Evolutionary conservation across 139 green algal species (phyloP), one percentile per base, ranked within the genome.

Genomic region (Closterium sp.): DNA sequence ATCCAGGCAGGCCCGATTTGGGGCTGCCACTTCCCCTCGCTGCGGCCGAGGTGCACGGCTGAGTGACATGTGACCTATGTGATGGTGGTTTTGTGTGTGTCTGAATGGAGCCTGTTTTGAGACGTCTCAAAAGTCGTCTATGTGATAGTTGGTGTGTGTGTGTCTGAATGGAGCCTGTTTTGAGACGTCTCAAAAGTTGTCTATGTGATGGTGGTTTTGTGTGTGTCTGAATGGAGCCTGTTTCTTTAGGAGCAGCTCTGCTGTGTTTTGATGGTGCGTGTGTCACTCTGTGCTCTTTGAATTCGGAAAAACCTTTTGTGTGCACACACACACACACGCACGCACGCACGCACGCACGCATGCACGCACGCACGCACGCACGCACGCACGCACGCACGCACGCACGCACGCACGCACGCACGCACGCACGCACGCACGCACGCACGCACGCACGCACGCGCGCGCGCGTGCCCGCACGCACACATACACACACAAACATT

Each of bases 241-340:
- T 50, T 50, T 50, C 3, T 13, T 50, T 9, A 50, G 38, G 38
- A 50, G 38, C 38, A 50, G 38, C 38, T 50, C 38, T 50, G 38
- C 3, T 50, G 38, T 50, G 38, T 45, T 45, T 9, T 45, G 38
- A 45, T 45, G 38, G 5, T 45, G 9, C 5, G 9, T 45, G 38
- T 45, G 38, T 9, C 38, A 9, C 38, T 45, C 38, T 45, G 2
- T 45, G 38, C 38, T 45, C 38, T 45, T 45, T 45, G 38, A 45
- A 11, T 45, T 45, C 10, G 5, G 0, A 6, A 45, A 45, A 4
- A 6, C 0, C 38, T 45, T 45, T 45, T 45, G 38, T 45, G 32
- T 38, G 4, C 32, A 38, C 73, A 86, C 89, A 91, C 31, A 87
- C 89, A 86, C 89, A 24, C 88, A 31, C 34, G 10, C 88, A 90